Percentiles rank a stretch among this genome's conserved stretches.
Conservation (phyloP, 2,329 filamentous ascomycete genomes). For the Emergomyces africanus region DNA sequence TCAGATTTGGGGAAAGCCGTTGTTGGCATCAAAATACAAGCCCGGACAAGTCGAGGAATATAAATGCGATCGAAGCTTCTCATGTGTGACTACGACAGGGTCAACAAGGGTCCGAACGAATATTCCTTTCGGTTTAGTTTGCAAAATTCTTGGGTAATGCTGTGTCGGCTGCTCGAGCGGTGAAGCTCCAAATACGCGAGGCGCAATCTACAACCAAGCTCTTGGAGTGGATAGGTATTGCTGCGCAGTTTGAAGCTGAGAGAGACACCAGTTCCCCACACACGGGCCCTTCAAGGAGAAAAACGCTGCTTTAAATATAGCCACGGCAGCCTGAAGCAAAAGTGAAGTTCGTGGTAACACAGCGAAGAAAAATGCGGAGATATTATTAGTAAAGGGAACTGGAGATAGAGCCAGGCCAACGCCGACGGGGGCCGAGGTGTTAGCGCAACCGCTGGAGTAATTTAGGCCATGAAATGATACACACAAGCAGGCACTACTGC, state of each 20-base stretch:
- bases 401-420: neutral
- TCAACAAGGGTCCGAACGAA: neutral
- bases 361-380: neutral
- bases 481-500: neutral
- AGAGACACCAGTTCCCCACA: neutral
- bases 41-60: too few relatives aligned
- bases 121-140: neutral
- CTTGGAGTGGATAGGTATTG: neutral
- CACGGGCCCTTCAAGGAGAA: too few relatives aligned
- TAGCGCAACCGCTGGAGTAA: neutral
- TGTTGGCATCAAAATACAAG: neutral
- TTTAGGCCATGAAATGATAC: neutral
- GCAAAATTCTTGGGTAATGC: neutral
- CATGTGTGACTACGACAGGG: neutral
- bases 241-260: too few relatives aligned
- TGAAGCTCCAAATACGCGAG: neutral
- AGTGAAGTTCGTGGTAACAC: too few relatives aligned
- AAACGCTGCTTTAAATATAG: neutral
- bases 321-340: too few relatives aligned
- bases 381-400: neutral
- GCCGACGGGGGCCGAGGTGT: neutral
- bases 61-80: neutral
- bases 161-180: neutral
- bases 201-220: neutral
- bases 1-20: neutral